Conservation (phyloP, 2,329 filamentous ascomycete genomes). For the Hirsutella minnesotensis region DNA sequence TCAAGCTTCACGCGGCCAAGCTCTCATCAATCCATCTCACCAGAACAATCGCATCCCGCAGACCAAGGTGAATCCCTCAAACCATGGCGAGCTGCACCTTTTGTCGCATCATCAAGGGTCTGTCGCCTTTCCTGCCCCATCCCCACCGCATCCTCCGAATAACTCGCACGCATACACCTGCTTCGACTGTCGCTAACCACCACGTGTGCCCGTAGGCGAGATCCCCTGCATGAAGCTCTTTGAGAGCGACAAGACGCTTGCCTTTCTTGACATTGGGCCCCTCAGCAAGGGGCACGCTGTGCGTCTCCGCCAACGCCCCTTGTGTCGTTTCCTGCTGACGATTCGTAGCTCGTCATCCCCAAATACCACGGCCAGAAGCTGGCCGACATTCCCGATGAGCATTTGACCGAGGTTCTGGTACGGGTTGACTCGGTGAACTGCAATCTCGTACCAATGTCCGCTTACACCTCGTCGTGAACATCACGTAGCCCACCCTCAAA, state of each 20-base stretch:
- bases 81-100: slow-evolving; percentile 63
- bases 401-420: slow-evolving; percentile 71
- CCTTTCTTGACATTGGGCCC: slow-evolving; percentile 93
- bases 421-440: neutral
- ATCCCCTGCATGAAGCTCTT: slow-evolving; percentile 96
- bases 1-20: no score
- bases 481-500: slow-evolving; percentile 46
- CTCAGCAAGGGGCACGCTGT: slow-evolving; percentile 83
- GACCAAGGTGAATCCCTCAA: no score
- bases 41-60: no score
- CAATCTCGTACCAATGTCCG: neutral
- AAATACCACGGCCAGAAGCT: slow-evolving; percentile 91
- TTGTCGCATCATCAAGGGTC: slow-evolving; percentile 97
- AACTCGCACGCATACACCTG: no score
- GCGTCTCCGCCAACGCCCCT: slow-evolving; percentile 19
- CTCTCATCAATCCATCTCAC: no score
- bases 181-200: no score
- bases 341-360: slow-evolving; percentile 97
- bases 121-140: no score
- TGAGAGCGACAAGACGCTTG: slow-evolving; percentile 85
- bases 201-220: slow-evolving; percentile 59
- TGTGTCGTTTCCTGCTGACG: slow-evolving; percentile 19
- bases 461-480: neutral
- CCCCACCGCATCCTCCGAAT: no score
- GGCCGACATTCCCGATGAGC: slow-evolving; percentile 82